Evolutionary conservation across 176 grass and related monocot genomes (phyloP).

Genomic region (Thinopyrum elongatum): DNA sequence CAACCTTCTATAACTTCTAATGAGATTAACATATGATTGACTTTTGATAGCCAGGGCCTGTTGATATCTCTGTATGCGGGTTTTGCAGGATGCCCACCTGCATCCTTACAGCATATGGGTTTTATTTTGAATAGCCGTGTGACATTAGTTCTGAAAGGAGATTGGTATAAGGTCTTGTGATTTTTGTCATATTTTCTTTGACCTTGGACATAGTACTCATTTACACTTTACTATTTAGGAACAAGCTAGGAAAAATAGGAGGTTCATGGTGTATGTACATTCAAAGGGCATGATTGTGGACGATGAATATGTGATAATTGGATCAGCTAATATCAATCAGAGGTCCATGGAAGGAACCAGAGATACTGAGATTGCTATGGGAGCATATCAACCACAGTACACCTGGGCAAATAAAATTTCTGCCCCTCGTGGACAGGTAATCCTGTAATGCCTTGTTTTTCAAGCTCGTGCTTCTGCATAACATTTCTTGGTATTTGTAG

Average conservation of each 20-base stretch:
- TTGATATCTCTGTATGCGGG: no score
- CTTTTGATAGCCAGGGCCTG: no score
- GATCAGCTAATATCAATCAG: conserved; percentile 81
- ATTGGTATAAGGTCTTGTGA: neutral
- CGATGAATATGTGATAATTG: conserved; percentile 82
- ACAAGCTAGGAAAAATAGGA: conserved; percentile 61
- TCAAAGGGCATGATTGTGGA: conserved; percentile 87
- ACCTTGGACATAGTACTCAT: neutral
- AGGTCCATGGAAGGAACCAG: conserved; percentile 80
- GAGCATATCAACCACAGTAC: conserved; percentile 74
- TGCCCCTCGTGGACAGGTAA: conserved; percentile 59
- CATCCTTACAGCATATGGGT: neutral
- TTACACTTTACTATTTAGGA: conserved; percentile 37
- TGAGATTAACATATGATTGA: no score
- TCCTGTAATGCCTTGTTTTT: neutral
- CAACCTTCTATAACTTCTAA: no score
- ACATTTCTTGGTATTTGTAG: neutral
- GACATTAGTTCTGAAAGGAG: neutral
- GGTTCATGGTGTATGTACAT: conserved; percentile 83
- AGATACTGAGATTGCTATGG: conserved; percentile 88
- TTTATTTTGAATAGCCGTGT: neutral
- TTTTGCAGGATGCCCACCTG: no score
- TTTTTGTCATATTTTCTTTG: neutral
- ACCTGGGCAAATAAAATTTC: conserved; percentile 56
- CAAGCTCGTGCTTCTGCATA: conserved; percentile 5